Evolutionary conservation across 495 filamentous ascomycete species (phyloP), one percentile per base, ranked within the genome.

Genomic region (Hyaloscypha variabilis): DNA sequence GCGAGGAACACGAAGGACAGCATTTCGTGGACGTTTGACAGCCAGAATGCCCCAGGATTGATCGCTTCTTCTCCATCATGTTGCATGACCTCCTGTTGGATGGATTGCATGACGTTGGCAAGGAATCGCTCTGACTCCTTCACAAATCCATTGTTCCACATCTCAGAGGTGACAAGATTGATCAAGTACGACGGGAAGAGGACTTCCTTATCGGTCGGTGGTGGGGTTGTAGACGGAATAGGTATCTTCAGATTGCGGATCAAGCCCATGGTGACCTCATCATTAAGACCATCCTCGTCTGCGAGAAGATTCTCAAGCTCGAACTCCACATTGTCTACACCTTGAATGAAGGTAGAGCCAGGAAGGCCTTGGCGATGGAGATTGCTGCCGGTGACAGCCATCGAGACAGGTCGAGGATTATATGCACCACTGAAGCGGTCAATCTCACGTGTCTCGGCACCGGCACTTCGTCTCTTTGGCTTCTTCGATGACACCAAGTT

Each of bases 121-220:
- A 99, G 81, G 82, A 99, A 99, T 62, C 94, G 91, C 78, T 99
- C 95, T 25, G 95, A 98, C 79, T 99, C 95, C 81, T 99, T 98
- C 67, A 99, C 96, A 74, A 97, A 99, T 28, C 95, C 95, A 72
- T 99, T 99, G 82, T 99, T 99, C 95, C 95, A 99, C 95, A 99
- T 99, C 78, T 99, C 95, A 14, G 93, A 97, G 17, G 95, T 99
- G 54, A 99, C 95, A 31, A 99, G 87, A 76, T 99, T 99, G 79
- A 99, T 99, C 65, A 99, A 86, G 73, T 97, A 99, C 1, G 95
- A 93, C 24, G 95, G 96, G 85, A 98, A 99, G 58, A 99, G 81
- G 34, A 99, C 94, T 75, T 99, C 95, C 81, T 99, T 99, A 79
- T 98, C 96, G 28, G 91, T 93, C 10, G 94, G 93, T 26, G 92